phyloP scores from a whole-genome alignment of 768 basidiomycete species.

The Solioccasus polychromus region DNA sequence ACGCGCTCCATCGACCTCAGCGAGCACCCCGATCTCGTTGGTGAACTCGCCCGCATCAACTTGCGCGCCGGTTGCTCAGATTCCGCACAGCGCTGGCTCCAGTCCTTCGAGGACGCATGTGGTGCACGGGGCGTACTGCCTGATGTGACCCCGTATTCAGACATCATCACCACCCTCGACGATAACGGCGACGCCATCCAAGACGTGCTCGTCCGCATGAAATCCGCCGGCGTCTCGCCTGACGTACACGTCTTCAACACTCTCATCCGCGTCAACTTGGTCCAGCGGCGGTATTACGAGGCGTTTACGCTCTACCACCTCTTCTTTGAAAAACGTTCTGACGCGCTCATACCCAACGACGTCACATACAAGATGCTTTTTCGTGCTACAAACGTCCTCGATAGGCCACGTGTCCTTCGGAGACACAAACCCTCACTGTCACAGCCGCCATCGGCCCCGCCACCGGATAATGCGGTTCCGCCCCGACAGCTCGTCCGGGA shows the following conservation, averaged over 20 bases:
- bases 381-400: conserved; percentile 22
- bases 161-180: conserved; percentile 38
- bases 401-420: conserved; percentile 20
- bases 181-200: conserved; percentile 33
- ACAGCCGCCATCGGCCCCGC: too few relatives aligned
- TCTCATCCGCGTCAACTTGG: conserved; percentile 42
- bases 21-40: conserved; percentile 34
- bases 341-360: conserved; percentile 37
- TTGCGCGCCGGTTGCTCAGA: conserved; percentile 32
- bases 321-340: conserved; percentile 34
- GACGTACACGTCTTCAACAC: conserved; percentile 46
- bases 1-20: conserved; percentile 16
- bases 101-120: conserved; percentile 24
- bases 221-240: conserved; percentile 34
- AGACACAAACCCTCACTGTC: conserved; percentile 16
- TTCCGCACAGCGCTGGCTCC: conserved; percentile 29
- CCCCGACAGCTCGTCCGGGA: conserved; percentile 46
- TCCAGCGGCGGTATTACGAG: conserved; percentile 28
- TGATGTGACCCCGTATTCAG: conserved; percentile 34
- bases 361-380: conserved; percentile 47
- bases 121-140: conserved; percentile 11
- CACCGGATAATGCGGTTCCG: conserved; percentile 26
- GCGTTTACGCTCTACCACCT: conserved; percentile 45
- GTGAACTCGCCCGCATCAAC: conserved; percentile 37
- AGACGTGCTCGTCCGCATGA: conserved; percentile 40